These are phyloP conservation scores for Pilaira anomala DNA, from an alignment of 192 early-diverging fungal species.

Conservation along the genomic window DNA sequence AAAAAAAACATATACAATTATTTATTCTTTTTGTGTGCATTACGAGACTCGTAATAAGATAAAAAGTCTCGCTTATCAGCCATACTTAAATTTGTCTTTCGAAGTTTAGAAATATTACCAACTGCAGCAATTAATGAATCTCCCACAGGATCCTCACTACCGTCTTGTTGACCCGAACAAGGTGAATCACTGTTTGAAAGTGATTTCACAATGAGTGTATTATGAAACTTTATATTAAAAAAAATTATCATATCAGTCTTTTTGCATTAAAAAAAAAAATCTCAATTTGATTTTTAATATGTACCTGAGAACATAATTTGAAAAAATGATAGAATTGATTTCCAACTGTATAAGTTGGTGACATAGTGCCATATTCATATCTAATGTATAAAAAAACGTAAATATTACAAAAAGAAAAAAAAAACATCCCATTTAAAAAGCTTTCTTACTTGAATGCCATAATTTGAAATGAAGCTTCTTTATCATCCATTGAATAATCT, in stretches of 20 bases:
- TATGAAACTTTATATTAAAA: constrained; percentile 50
- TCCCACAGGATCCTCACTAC: constrained; percentile 48
- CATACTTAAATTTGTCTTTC: constrained; percentile 61
- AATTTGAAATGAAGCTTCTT: constrained; percentile 55
- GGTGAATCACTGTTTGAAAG: constrained; percentile 50
- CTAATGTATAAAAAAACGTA: constrained; percentile 31
- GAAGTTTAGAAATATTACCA: constrained; percentile 60
- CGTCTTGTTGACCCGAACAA: constrained; percentile 32
- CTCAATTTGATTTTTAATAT: neutral
- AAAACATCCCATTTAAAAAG: no score
- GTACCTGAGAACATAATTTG: constrained; percentile 58
- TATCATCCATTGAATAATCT: constrained; percentile 52
- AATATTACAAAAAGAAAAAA: no score
- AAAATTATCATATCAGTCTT: constrained; percentile 11
- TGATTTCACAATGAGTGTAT: constrained; percentile 46
- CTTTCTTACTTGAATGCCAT: constrained; percentile 60
- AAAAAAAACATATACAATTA: no score
- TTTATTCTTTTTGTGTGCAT: neutral
- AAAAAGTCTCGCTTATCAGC: constrained; percentile 76
- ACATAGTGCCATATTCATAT: constrained; percentile 62
- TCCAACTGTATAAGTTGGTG: constrained; percentile 65
- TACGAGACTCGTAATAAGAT: constrained; percentile 51
- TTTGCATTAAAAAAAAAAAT: neutral
- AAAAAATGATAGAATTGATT: constrained; percentile 48
- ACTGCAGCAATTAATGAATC: constrained; percentile 54